These are phyloP conservation scores for Linanthus parryae DNA, from an alignment of 148 eudicot genomes.

Conservation along the genomic window DNA sequence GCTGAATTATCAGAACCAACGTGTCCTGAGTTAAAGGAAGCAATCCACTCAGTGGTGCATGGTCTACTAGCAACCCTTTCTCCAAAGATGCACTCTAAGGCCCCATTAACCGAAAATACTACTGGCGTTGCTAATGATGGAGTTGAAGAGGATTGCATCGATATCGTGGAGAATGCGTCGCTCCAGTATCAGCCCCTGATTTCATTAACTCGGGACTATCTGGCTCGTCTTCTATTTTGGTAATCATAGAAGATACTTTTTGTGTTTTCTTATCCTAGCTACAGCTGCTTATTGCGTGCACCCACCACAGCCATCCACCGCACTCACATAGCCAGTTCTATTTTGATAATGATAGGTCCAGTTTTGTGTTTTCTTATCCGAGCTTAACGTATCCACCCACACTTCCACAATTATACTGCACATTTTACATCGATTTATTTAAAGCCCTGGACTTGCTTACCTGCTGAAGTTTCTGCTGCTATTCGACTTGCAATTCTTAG, in stretches of 20 bases:
- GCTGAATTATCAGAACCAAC: conserved; percentile 96
- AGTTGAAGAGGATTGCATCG: conserved; percentile 56
- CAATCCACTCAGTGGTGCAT: conserved; percentile 77
- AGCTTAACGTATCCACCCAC: too few species aligned
- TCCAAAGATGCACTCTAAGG: conserved; percentile 90
- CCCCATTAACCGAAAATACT: conserved; percentile 53
- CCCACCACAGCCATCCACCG: too few species aligned
- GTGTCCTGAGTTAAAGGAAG: conserved; percentile 69
- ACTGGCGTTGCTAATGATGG: conserved; percentile 43
- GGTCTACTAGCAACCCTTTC: conserved; percentile 97
- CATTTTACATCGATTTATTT: too few species aligned
- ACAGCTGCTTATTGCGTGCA: too few species aligned
- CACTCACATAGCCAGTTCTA: too few species aligned
- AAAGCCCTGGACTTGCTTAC: too few species aligned
- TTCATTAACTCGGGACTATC: conserved; percentile 80
- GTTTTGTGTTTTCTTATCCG: too few species aligned
- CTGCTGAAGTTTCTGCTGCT: background rate
- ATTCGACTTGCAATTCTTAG: background rate
- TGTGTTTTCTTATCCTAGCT: conserved; percentile 1
- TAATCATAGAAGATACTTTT: conserved; percentile 21
- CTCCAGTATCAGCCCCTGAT: conserved; percentile 83
- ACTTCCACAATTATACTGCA: too few species aligned
- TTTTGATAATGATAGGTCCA: too few species aligned
- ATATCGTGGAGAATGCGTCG: conserved; percentile 80
- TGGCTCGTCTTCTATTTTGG: conserved; percentile 91